These are phyloP conservation scores for Straminergon stramineum DNA, from an alignment of 225 moss, liverwort and hornwort genomes.

Conservation along the genomic window DNA sequence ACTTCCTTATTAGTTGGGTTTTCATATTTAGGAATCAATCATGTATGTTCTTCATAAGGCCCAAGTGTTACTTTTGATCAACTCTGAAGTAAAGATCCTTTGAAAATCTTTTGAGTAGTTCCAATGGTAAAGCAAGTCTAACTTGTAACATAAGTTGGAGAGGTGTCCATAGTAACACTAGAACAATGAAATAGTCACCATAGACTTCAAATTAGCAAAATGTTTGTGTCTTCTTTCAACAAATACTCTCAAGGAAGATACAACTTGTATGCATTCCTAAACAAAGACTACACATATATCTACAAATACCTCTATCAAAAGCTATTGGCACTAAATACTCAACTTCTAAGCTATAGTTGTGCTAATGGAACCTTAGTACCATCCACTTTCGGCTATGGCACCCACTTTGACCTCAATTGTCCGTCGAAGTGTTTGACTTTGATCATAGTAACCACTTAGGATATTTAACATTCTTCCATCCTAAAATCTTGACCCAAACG, in stretches of 20 bases:
- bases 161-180: not conserved
- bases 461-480: too few species aligned
- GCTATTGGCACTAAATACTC: not conserved
- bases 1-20: not conserved
- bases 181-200: not conserved
- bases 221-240: accelerated
- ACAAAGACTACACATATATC: not conserved
- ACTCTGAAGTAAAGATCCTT: not conserved
- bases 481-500: too few species aligned
- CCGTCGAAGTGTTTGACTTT: accelerated
- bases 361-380: not conserved
- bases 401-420: accelerated
- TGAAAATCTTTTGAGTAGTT: not conserved
- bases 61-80: accelerated
- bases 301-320: not conserved
- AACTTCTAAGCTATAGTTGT: accelerated
- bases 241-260: not conserved
- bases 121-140: not conserved
- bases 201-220: not conserved
- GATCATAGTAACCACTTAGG: accelerated
- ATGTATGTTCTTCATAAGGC: not conserved
- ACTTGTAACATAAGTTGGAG: accelerated
- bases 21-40: accelerated
- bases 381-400: accelerated
- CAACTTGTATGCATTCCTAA: not conserved